Conservation (phyloP, 1,284 basidiomycete genomes). For the Marasmius sp. region DNA sequence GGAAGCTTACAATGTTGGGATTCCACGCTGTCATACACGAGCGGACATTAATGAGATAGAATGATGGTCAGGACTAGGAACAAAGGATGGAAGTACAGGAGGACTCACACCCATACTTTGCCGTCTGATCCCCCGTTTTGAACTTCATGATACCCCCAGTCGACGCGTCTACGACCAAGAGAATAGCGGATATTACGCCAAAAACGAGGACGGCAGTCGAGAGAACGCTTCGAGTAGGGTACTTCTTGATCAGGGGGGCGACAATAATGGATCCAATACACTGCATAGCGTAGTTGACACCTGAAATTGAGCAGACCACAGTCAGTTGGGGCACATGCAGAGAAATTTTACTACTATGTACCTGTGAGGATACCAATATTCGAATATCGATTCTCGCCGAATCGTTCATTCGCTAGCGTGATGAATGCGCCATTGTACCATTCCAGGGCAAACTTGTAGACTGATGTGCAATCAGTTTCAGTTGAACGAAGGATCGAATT, state of each 20-base stretch:
- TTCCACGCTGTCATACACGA: slow-evolving; percentile 17
- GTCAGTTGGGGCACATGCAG: not conserved
- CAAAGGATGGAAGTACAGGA: not conserved
- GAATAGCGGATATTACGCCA: slow-evolving; percentile 28
- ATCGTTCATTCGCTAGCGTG: slow-evolving; percentile 31
- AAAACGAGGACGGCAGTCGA: slow-evolving; percentile 25
- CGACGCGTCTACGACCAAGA: slow-evolving; percentile 29
- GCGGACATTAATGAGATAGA: no score
- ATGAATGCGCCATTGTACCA: slow-evolving; percentile 35
- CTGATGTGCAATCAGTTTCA: not conserved
- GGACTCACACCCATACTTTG: slow-evolving; percentile 19
- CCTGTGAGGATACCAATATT: slow-evolving; percentile 21
- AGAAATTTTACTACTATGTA: not conserved
- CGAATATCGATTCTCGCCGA: slow-evolving; percentile 16
- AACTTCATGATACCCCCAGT: slow-evolving; percentile 30
- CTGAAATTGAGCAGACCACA: slow-evolving; percentile 22
- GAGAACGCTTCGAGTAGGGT: slow-evolving; percentile 30
- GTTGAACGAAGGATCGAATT: not conserved
- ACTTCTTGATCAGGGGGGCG: slow-evolving; percentile 29
- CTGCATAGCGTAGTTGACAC: slow-evolving; percentile 32
- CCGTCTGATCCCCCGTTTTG: slow-evolving; percentile 8
- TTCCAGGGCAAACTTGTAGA: slow-evolving; percentile 33
- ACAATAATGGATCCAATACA: slow-evolving; percentile 35
- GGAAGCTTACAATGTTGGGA: slow-evolving; percentile 24
- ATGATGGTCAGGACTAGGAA: not conserved